Evolutionary conservation across 2,329 filamentous ascomycete genomes (phyloP).

Genomic region (Xylariaceae sp.): DNA sequence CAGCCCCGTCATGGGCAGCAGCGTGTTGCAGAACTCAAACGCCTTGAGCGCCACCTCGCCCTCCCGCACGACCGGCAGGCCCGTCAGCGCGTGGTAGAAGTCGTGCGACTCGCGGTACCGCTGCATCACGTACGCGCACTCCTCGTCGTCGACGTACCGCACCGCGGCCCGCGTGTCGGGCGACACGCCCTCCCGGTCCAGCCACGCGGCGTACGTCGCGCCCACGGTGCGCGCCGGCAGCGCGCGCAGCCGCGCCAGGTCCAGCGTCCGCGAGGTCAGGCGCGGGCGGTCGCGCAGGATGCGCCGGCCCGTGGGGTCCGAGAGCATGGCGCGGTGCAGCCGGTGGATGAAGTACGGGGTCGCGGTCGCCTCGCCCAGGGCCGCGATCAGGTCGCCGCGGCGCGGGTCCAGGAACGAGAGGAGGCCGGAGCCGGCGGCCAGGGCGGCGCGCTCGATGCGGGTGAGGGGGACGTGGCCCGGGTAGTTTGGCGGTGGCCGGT

Average conservation of each 20-base stretch:
- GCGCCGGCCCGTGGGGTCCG: constrained; percentile 74
- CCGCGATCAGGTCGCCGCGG: constrained; percentile 86
- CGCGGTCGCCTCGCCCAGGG: constrained; percentile 89
- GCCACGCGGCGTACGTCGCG: constrained; percentile 78
- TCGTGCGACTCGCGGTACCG: constrained; percentile 96
- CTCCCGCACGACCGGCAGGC: constrained; percentile 85
- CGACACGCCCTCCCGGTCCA: constrained; percentile 89
- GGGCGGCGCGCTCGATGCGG: constrained; percentile 65
- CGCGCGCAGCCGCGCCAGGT: constrained; percentile 64
- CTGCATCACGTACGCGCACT: constrained; percentile 98
- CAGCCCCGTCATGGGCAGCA: constrained; percentile 91
- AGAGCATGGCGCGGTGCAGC: constrained; percentile 88
- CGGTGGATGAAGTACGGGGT: constrained; percentile 93
- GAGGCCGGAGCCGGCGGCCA: constrained; percentile 63
- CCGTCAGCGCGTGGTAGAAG: constrained; percentile 94
- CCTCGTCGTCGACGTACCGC: constrained; percentile 87
- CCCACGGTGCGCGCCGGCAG: constrained; percentile 74
- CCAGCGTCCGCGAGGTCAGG: constrained; percentile 70
- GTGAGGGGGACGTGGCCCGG: constrained; percentile 90
- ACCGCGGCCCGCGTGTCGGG: constrained; percentile 83
- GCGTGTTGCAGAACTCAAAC: constrained; percentile 93
- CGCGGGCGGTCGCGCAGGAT: constrained; percentile 88
- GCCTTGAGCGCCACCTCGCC: constrained; percentile 97
- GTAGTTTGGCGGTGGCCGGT: constrained; percentile 82
- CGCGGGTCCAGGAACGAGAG: constrained; percentile 69